Percentiles rank a stretch among this genome's conserved stretches.
phyloP scores from a whole-genome alignment of 768 basidiomycete species.

The Daedaleopsis nitida region DNA sequence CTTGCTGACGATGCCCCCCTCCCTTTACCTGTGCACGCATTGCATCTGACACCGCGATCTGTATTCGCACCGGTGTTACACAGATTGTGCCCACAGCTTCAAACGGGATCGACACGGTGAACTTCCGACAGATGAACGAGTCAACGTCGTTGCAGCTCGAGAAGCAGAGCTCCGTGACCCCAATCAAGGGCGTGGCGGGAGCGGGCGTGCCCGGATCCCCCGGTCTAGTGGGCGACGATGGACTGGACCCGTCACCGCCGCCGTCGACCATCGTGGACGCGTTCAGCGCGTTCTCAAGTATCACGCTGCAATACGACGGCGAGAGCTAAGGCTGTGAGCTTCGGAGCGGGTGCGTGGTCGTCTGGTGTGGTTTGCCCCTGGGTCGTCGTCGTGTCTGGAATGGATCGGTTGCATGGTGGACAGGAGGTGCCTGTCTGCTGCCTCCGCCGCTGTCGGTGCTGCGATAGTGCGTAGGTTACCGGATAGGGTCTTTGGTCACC shows the following conservation, averaged over 20 bases:
- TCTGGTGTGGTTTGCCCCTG: background rate
- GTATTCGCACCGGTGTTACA: background rate
- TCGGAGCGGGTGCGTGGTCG: constrained; percentile 7
- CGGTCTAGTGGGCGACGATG: constrained; percentile 42
- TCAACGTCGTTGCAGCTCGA: constrained; percentile 91
- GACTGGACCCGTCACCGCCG: constrained; percentile 42
- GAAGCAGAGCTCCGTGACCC: constrained; percentile 27
- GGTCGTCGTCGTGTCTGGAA: background rate
- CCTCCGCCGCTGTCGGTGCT: background rate
- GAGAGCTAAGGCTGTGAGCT: constrained; percentile 38
- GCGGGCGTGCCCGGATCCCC: constrained; percentile 39
- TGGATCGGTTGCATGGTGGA: background rate
- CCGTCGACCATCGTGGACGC: constrained; percentile 54
- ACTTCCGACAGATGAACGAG: constrained; percentile 91
- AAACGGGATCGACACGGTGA: constrained; percentile 80
- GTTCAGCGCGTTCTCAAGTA: constrained; percentile 88
- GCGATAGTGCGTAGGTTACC: constrained; percentile 4
- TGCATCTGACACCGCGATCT: no score
- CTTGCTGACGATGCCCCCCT: background rate
- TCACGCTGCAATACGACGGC: constrained; percentile 85
- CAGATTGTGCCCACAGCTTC: constrained; percentile 83
- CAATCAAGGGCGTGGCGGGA: constrained; percentile 39
- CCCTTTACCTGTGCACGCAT: no score
- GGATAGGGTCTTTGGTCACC: constrained; percentile 8
- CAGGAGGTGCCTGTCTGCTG: background rate